Percentiles rank a stretch among this genome's conserved stretches.
phyloP scores from a whole-genome alignment of 2,329 filamentous ascomycete genomes.

The Diaporthe sp. region DNA sequence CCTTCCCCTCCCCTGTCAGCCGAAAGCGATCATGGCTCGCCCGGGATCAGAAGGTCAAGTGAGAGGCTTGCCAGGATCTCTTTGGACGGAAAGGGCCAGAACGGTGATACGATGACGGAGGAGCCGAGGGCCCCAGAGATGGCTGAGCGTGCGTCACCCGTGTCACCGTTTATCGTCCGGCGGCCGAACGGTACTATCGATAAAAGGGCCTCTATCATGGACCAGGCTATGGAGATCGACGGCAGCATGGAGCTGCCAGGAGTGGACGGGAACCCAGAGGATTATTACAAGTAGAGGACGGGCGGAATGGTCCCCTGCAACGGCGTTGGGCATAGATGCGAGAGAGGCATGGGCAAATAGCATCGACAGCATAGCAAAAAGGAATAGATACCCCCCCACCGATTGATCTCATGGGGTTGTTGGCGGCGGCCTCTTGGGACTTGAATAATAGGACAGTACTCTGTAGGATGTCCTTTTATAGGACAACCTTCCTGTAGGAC shows the following conservation, averaged over 20 bases:
- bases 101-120: not conserved
- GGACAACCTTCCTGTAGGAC: no score
- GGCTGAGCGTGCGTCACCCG: slow-evolving; percentile 35
- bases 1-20: slow-evolving; percentile 37
- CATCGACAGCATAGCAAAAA: slow-evolving; percentile 32
- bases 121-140: slow-evolving; percentile 39
- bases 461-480: no score
- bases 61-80: slow-evolving; percentile 40
- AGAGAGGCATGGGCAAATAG: not conserved
- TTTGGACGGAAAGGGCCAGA: slow-evolving; percentile 18
- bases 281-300: slow-evolving; percentile 38
- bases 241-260: slow-evolving; percentile 32
- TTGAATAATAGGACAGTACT: no score
- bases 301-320: not conserved
- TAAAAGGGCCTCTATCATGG: slow-evolving; percentile 38
- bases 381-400: slow-evolving; percentile 32
- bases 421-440: not conserved
- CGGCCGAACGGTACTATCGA: slow-evolving; percentile 37
- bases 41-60: slow-evolving; percentile 33
- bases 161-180: slow-evolving; percentile 40
- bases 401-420: slow-evolving; percentile 17
- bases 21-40: slow-evolving; percentile 33
- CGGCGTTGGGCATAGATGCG: slow-evolving; percentile 15
- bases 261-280: slow-evolving; percentile 37
- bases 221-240: slow-evolving; percentile 41